Conservation (phyloP, 345 rosid species). For the Cardamine resedifolia region DNA sequence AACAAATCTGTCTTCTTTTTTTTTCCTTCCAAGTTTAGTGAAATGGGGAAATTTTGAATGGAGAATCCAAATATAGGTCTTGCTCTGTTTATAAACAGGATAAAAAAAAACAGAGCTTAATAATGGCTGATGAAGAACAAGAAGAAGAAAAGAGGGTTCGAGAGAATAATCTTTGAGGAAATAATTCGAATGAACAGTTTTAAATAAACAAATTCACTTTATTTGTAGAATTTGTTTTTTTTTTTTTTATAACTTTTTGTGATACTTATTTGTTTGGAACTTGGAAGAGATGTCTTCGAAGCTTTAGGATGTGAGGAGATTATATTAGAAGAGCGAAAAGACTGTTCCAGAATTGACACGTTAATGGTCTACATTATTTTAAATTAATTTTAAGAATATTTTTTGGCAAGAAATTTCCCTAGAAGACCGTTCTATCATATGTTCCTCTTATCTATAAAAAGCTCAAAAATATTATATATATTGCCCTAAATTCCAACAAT, state of each 20-base stretch:
- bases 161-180: constrained; percentile 1
- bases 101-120: constrained; percentile 25
- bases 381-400: background rate
- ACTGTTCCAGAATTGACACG: constrained; percentile 21
- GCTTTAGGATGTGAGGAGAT: background rate
- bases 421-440: constrained; percentile 15
- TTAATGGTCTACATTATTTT: background rate
- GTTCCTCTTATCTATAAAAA: constrained; percentile 12
- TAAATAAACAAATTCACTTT: background rate
- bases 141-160: background rate
- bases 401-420: background rate
- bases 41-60: background rate
- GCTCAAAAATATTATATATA: no score
- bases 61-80: constrained; percentile 28
- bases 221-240: background rate
- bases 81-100: constrained; percentile 16
- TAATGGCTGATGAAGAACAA: constrained; percentile 10
- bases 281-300: constrained; percentile 9
- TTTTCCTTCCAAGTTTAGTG: constrained; percentile 27
- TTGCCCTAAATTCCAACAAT: background rate
- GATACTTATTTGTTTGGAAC: constrained; percentile 6
- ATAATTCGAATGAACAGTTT: background rate
- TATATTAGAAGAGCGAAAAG: constrained; percentile 4
- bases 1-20: background rate
- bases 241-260: background rate